Evolutionary conservation across 2,329 filamentous ascomycete genomes (phyloP).

Genomic region (Fusarium pininemorale): DNA sequence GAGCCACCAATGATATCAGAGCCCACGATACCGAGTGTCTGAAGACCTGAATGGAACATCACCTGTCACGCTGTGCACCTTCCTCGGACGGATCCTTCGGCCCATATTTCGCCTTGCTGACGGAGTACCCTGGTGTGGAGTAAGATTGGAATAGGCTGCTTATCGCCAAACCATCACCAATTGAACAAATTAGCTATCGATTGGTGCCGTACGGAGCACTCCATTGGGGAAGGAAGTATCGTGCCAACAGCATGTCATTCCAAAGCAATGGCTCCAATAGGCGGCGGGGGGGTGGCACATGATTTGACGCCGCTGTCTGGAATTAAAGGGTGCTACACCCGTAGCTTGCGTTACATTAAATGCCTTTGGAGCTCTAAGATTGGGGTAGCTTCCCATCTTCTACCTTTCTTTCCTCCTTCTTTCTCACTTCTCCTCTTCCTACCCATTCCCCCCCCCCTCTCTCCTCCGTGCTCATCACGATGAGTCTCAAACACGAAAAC

Average conservation of each 20-base stretch:
- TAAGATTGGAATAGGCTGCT: background rate
- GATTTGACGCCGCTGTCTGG: background rate
- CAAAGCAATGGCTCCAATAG: background rate
- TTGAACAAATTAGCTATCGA: background rate
- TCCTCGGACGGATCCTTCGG: background rate
- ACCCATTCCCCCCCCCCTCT: background rate
- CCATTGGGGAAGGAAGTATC: background rate
- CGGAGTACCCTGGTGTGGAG: background rate
- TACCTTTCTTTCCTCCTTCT: background rate
- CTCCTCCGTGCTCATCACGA: background rate
- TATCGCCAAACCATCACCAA: background rate
- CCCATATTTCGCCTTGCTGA: background rate
- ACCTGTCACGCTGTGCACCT: background rate
- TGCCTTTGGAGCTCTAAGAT: background rate
- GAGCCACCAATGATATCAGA: background rate
- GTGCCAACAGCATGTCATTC: background rate
- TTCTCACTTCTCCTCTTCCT: background rate
- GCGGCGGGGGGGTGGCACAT: background rate
- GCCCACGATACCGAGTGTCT: background rate
- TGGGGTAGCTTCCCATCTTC: background rate
- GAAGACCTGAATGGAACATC: background rate
- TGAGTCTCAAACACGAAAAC: background rate
- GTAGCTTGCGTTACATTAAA: no score
- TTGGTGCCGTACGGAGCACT: background rate
- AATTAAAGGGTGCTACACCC: no score